Base-by-base conservation (phyloP, 768 basidiomycete genomes). In the Termitomyces sp. region DNA sequence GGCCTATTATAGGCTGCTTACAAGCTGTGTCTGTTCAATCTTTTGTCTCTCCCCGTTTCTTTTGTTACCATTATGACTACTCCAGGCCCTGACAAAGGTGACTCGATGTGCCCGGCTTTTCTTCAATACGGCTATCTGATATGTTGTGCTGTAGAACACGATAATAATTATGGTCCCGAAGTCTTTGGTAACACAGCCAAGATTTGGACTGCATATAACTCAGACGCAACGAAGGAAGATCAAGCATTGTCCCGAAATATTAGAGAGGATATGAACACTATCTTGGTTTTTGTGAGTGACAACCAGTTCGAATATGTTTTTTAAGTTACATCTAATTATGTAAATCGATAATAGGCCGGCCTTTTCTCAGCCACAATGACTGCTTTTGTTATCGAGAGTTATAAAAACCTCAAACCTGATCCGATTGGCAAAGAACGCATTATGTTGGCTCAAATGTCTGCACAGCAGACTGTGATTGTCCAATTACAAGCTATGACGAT, bases 321-420 rank as follows among this genome's bases (percentile, higher is more conserved):
- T 24, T 22, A 20, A 34, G 7, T 49, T 34, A 2, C 32, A 36
- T n/a, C 10, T 5, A 18, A 29, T 22, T 4, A 32, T 34, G 3
- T 2, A 8, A 34, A 41, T 41, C 18, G 3, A 39, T 39, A 13
- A 8, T 37, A 68, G 67, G 56, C 67, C 6, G 65, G 63, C 54
- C 46, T 68, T 18, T 68, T 67, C 43, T 65, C 68, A 5, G 65
- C 67, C n/a, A 55, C 53, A 20, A 34, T 68, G 22, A 67, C 68
- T 12, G 63, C 65, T 16, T 68, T 69, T 44, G 42, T 69, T 43
- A 60, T 68, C 14, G 67, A 67, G 46, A 63, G 61, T 53, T 67
- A 67, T 46, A 61, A 60, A 43, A 57, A 57, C 24, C 57, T 68
- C 13, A 53, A 53, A 20, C 59, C 56, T 8, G 61, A 64, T 48